Conservation (phyloP, 1,284 basidiomycete species). For the Hemileia vastatrix region DNA sequence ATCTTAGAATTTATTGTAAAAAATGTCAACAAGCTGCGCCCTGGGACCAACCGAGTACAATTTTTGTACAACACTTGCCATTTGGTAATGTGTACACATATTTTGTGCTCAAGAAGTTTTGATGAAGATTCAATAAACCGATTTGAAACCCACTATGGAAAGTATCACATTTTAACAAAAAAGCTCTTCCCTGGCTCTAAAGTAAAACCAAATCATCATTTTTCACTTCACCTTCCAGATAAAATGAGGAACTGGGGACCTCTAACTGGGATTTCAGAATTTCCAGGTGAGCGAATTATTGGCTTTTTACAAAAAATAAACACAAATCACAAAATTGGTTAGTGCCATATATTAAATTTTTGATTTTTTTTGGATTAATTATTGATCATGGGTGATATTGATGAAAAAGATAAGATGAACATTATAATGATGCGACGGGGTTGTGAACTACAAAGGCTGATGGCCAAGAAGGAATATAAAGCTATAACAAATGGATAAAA, state of each 20-base stretch:
- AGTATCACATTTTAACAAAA: background rate
- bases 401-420: background rate
- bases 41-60: background rate
- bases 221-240: constrained; percentile 9
- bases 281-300: constrained; percentile 7
- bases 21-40: background rate
- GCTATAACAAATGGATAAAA: background rate
- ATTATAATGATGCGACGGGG: background rate
- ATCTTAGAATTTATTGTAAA: background rate
- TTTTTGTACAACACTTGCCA: background rate
- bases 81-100: background rate
- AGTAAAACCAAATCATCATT: constrained; percentile 17
- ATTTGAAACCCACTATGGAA: background rate
- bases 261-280: background rate
- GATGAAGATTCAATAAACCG: background rate
- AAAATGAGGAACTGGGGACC: constrained; percentile 9
- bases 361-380: background rate
- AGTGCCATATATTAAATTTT: background rate
- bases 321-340: constrained; percentile 9
- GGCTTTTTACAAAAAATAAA: constrained; percentile 16
- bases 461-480: background rate
- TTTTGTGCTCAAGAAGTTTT: background rate
- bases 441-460: constrained; percentile 1
- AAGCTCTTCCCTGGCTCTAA: background rate
- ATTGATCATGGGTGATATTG: background rate